Evolutionary conservation across 805 yeast genomes (phyloP), one percentile per base, ranked within the genome.

Genomic region (Osmozyma mogii): DNA sequence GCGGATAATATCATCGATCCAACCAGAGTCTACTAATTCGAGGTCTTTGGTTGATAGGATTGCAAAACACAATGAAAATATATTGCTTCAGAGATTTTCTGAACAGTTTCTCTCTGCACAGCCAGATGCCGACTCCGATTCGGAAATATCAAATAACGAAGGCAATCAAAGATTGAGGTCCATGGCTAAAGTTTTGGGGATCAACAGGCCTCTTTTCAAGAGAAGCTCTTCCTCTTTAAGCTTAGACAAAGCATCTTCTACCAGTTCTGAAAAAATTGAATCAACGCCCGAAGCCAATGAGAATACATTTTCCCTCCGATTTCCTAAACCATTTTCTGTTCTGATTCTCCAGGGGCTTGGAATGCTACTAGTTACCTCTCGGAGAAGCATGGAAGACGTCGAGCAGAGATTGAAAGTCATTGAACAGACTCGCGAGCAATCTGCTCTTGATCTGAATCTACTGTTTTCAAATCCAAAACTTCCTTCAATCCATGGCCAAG

Each of bases 301-400:
- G 14, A 5, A 9, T 8, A 14, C n/a, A 12, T 6, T 10, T 23
- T 37, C 34, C 25, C 17, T 47, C 15, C 27, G 35, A 22, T 38
- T 61, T 12, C 69, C 69, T 0, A 44, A 54, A 10, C 56, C 56
- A 1, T 41, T 62, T 11, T 53, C 66, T 1, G 31, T 57, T 1
- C 39, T 42, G 23, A 58, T 58, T 1, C 41, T 63, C 7, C 53
- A 48, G 32, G 55, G 47, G 25, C 37, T 61, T 24, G 46, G 56
- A 16, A 59, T 61, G 53, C 40, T 52, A 0, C 47, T 62, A 40
- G 59, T 58, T 25, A 48, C 61, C 1, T 40, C 56, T 7, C 43
- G 41, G 8, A 41, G 41, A 13, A 40, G 39, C 8, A 32, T 40
- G 7, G 50, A 47, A 6, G 56, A 46, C 4, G 56, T 58, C 1